A percentile compares a stretch with the other conserved stretches of the same genome.
Conservation (phyloP, 345 rosid genomes). For the Cardiospermum halicacabum region DNA sequence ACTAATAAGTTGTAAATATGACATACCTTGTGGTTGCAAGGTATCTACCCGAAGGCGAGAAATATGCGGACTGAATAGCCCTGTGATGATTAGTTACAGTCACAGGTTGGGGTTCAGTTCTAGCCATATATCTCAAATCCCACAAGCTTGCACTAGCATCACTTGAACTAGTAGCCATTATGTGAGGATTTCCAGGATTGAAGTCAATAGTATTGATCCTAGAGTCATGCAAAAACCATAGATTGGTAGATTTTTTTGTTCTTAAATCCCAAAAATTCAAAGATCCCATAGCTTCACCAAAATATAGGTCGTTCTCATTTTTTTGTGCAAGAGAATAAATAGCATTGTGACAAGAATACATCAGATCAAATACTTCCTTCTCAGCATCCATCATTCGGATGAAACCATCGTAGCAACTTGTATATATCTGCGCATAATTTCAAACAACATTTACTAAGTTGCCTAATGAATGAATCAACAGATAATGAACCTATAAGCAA, state of each 20-base stretch:
- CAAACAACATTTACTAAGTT: slow-evolving; percentile 1
- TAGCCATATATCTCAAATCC: slow-evolving; percentile 65
- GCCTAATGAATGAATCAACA: not conserved
- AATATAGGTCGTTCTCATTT: slow-evolving; percentile 46
- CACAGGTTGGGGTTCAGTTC: slow-evolving; percentile 33
- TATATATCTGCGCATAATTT: slow-evolving; percentile 42
- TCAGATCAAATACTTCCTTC: slow-evolving; percentile 61
- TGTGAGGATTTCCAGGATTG: slow-evolving; percentile 44
- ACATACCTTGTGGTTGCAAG: slow-evolving; percentile 78
- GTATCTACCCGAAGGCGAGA: slow-evolving; percentile 75
- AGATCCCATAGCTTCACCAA: slow-evolving; percentile 56
- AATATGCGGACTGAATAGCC: slow-evolving; percentile 78
- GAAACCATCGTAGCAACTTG: slow-evolving; percentile 69
- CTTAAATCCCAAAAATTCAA: slow-evolving; percentile 59
- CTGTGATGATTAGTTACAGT: slow-evolving; percentile 38
- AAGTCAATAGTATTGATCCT: slow-evolving; percentile 83
- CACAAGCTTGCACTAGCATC: slow-evolving; percentile 79
- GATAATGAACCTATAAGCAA: too few relatives aligned
- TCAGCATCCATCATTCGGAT: slow-evolving; percentile 75
- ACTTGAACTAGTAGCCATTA: slow-evolving; percentile 77
- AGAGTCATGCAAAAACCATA: slow-evolving; percentile 56
- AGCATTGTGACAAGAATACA: slow-evolving; percentile 43
- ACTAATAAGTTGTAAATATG: not conserved
- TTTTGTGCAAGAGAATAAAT: slow-evolving; percentile 56
- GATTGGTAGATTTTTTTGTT: slow-evolving; percentile 36